Base-by-base conservation (phyloP, 2,329 filamentous ascomycete species). In the Taxawa tesnikishii region DNA sequence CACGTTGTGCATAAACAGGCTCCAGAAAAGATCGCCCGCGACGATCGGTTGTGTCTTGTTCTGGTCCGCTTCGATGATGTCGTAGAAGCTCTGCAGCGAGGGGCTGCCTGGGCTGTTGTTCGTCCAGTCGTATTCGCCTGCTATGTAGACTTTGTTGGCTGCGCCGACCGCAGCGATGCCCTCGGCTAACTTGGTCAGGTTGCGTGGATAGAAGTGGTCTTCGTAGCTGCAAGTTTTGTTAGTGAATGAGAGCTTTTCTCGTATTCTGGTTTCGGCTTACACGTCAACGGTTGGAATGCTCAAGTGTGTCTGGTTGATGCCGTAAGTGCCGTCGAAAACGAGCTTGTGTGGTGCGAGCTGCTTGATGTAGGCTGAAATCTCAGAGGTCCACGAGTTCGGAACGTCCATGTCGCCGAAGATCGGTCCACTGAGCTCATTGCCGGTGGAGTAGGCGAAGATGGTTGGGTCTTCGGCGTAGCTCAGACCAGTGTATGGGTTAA, bases 371-470 rank as follows among this genome's bases (percentile, higher is more conserved):
- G 38, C 39, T 3, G 54, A 56, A 23, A 67, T 60, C 13, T 65
- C 58, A 16, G 43, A 37, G 1, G 60, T 53, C 64, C 63, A 67
- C 7, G 44, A 44, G 1, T 48, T 47, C 1, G 63, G 62, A 4
- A 62, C 58, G 38, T 65, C 40, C 51, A 53, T 56, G 41, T 65
- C 62, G 15, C 55, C 58, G 49, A 54, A 66, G 4, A 54, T 37
- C 7, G 58, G 53, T 0, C 63, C 64, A 6, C 52, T 48, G 4
- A 68, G 55, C 43, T 67, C 63, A 43, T 68, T 67, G 6, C 64
- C 63, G 0, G 59, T 65, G 45, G 67, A 62, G 39, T 60, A 63
- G 8, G 60, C 62, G 37, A 66, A 65, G 34, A 68, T 65, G 3
- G 63, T 66, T 4, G 63, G 58, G 39, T 67, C 63, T 33, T 64